Conservation (phyloP, 2,329 filamentous ascomycete species). For the Nannizzia gypsea region DNA sequence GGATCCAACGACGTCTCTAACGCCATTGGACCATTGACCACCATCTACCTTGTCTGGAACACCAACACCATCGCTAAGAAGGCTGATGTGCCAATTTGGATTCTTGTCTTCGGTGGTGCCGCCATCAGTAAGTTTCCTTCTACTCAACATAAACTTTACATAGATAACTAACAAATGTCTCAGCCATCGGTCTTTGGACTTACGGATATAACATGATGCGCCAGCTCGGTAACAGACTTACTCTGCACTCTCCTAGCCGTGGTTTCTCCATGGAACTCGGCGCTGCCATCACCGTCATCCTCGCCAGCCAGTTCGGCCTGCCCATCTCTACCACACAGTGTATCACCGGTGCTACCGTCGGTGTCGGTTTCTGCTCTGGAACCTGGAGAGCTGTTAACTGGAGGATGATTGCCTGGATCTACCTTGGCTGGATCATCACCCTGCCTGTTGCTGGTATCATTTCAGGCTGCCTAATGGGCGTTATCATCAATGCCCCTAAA, state of each 20-base stretch:
- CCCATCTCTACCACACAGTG: constrained; percentile 31
- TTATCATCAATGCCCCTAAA: constrained; percentile 34
- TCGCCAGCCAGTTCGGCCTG: constrained; percentile 25
- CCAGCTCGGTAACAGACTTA: constrained; percentile 33
- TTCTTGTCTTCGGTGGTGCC: constrained; percentile 28
- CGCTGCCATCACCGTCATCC: constrained; percentile 29
- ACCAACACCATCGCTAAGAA: constrained; percentile 23
- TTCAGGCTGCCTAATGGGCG: constrained; percentile 29
- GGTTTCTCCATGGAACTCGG: constrained; percentile 32
- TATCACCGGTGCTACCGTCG: constrained; percentile 25
- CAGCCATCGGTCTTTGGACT: constrained; percentile 30
- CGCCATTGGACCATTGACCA: constrained; percentile 32
- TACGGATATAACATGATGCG: constrained; percentile 33
- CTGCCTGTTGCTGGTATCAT: constrained; percentile 33
- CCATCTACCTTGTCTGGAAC: constrained; percentile 27
- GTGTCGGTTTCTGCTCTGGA: constrained; percentile 29
- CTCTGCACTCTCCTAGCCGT: constrained; percentile 28
- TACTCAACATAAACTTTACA: neutral
- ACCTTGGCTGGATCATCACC: constrained; percentile 36
- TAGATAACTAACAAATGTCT: neutral
- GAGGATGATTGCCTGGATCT: constrained; percentile 33
- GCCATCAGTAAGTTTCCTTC: constrained; percentile 21
- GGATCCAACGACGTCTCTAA: constrained; percentile 37
- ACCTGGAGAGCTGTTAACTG: constrained; percentile 34
- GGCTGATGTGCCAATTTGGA: constrained; percentile 30